Percentiles rank a stretch among this genome's conserved stretches.
phyloP scores from a whole-genome alignment of 192 early-diverging fungal species.

The Backusella australiensis region DNA sequence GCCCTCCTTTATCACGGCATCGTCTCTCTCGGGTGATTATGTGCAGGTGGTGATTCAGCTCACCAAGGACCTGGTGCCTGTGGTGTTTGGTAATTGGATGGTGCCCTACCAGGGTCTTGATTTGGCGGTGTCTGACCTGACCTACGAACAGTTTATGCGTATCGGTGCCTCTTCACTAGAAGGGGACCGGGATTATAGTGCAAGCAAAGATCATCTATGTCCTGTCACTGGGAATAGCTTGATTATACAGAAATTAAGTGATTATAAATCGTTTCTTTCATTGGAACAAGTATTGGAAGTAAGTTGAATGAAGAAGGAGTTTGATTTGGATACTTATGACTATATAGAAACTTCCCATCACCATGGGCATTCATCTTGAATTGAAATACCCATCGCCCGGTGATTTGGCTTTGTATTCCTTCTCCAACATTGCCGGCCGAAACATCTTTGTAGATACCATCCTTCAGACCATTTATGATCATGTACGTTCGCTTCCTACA shows the following conservation, averaged over 20 bases:
- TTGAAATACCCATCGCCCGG: slow-evolving; percentile 82
- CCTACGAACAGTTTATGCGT: slow-evolving; percentile 44
- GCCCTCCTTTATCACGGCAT: slow-evolving; percentile 78
- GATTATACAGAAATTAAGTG: slow-evolving; percentile 17
- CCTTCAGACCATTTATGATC: slow-evolving; percentile 84
- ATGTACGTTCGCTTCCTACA: slow-evolving; percentile 40
- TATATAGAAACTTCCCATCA: slow-evolving; percentile 56
- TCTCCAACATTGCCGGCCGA: slow-evolving; percentile 64
- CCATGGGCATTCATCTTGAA: slow-evolving; percentile 83
- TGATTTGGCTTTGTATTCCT: slow-evolving; percentile 49
- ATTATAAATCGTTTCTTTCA: slow-evolving; percentile 45
- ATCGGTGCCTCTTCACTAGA: background rate
- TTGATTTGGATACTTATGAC: background rate
- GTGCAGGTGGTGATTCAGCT: slow-evolving; percentile 87
- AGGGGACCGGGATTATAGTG: background rate
- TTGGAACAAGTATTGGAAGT: slow-evolving; percentile 80
- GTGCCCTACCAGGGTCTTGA: slow-evolving; percentile 56
- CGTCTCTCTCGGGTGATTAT: slow-evolving; percentile 91
- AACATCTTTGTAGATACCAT: slow-evolving; percentile 89
- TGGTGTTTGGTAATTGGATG: slow-evolving; percentile 80
- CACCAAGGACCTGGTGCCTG: slow-evolving; percentile 83
- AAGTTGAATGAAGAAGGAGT: slow-evolving; percentile 9
- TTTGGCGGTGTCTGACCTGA: slow-evolving; percentile 52
- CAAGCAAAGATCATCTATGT: slow-evolving; percentile 16
- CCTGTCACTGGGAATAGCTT: slow-evolving; percentile 28